A percentile compares a stretch with the other conserved stretches of the same genome.
Evolutionary conservation across 768 basidiomycete genomes (phyloP).

Genomic region (Gelatoporia subvermispora): DNA sequence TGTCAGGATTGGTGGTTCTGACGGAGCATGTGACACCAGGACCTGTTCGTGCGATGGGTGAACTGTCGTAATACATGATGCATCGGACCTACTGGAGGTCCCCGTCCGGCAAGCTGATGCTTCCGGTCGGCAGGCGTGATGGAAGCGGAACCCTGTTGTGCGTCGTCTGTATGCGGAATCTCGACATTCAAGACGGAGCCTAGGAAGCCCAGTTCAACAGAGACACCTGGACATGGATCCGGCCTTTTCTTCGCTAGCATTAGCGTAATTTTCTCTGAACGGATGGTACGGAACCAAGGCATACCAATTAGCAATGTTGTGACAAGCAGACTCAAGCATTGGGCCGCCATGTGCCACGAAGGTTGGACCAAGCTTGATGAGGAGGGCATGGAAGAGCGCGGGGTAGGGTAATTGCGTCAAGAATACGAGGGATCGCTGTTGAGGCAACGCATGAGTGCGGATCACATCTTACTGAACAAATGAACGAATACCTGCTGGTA

Average conservation of each 20-base stretch:
- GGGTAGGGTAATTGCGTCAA: slow-evolving; percentile 78
- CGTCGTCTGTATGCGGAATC: slow-evolving; percentile 62
- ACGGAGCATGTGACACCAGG: slow-evolving; percentile 58
- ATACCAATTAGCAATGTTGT: slow-evolving; percentile 83
- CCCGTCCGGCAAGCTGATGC: neutral
- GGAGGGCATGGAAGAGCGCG: slow-evolving; percentile 65
- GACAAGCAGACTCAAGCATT: slow-evolving; percentile 82
- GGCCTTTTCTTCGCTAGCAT: slow-evolving; percentile 61
- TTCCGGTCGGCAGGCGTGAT: neutral
- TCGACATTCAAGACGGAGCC: slow-evolving; percentile 71
- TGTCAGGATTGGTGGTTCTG: slow-evolving; percentile 50
- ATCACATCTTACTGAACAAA: neutral
- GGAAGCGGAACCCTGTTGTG: slow-evolving; percentile 47
- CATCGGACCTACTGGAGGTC: no score
- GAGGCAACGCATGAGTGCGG: slow-evolving; percentile 3
- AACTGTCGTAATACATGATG: neutral
- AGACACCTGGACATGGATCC: slow-evolving; percentile 60
- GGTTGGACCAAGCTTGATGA: slow-evolving; percentile 70
- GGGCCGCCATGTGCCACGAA: slow-evolving; percentile 69
- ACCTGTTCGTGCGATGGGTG: slow-evolving; percentile 41
- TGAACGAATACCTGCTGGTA: slow-evolving; percentile 59
- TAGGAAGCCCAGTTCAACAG: slow-evolving; percentile 78
- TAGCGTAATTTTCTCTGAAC: slow-evolving; percentile 5
- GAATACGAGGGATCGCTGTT: slow-evolving; percentile 74
- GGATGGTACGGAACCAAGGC: slow-evolving; percentile 19